Conservation (phyloP, 441 rosid genomes). For the Mallotus repandus region DNA sequence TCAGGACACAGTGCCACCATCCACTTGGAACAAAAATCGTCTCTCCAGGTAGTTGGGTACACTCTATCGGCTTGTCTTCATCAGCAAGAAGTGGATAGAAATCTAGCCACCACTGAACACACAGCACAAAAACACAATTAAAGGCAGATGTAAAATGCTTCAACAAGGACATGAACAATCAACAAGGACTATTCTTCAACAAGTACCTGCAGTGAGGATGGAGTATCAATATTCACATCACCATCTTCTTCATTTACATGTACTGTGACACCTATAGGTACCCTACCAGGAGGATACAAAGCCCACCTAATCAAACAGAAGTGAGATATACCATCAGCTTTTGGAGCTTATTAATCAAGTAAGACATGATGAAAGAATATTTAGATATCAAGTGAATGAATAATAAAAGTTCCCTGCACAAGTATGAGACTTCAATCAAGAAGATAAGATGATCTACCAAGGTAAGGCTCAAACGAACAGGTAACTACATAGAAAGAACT, state of each 20-base stretch:
- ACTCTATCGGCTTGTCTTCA: slow-evolving; percentile 92
- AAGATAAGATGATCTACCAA: neutral
- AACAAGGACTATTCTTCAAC: slow-evolving; percentile 18
- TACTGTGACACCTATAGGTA: slow-evolving; percentile 94
- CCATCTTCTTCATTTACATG: slow-evolving; percentile 96
- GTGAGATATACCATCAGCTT: slow-evolving; percentile 23
- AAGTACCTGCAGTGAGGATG: slow-evolving; percentile 89
- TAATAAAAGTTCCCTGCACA: neutral
- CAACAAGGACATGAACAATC: slow-evolving; percentile 22
- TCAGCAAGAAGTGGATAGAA: slow-evolving; percentile 91
- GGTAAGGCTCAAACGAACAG: neutral
- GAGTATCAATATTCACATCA: slow-evolving; percentile 86
- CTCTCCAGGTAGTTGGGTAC: slow-evolving; percentile 93
- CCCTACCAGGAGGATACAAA: slow-evolving; percentile 97
- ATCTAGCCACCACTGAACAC: slow-evolving; percentile 92
- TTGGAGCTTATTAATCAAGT: slow-evolving; percentile 18
- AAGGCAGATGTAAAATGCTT: slow-evolving; percentile 18
- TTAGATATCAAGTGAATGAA: neutral
- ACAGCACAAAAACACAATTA: slow-evolving; percentile 12
- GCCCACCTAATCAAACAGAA: slow-evolving; percentile 76
- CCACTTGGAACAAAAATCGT: slow-evolving; percentile 97
- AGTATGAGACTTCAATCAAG: neutral
- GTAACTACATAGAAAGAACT: neutral
- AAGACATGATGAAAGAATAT: neutral
- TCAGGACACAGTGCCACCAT: slow-evolving; percentile 98